Evolutionary conservation across 176 grass and related monocot genomes (phyloP).

Genomic region (Oryza glumipatula): DNA sequence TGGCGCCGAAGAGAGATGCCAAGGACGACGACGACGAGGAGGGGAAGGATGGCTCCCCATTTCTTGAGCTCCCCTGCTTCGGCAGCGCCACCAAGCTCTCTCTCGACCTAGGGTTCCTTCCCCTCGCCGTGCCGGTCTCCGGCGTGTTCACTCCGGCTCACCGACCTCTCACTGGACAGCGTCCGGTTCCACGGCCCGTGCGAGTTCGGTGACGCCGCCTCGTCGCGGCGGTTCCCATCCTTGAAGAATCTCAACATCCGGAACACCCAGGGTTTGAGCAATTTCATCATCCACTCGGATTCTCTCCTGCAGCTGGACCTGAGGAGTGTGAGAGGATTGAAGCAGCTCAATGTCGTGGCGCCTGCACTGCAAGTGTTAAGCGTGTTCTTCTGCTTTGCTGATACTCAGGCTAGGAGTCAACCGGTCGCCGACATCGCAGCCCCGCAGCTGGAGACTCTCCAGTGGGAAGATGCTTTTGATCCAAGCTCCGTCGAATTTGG

Average conservation of each 20-base stretch:
- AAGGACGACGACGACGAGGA: not conserved
- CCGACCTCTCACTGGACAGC: not conserved
- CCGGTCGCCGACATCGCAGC: slow-evolving; percentile 1
- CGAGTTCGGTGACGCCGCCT: not conserved
- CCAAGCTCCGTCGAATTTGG: slow-evolving; percentile 20
- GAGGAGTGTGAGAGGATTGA: not conserved
- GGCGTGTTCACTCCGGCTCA: slow-evolving; percentile 18
- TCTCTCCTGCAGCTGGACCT: slow-evolving; percentile 17
- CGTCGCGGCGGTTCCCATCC: not conserved
- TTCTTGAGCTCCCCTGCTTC: slow-evolving; percentile 41
- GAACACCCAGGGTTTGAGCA: not conserved
- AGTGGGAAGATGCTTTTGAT: slow-evolving; percentile 15
- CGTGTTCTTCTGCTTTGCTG: not conserved
- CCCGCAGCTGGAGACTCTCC: not conserved
- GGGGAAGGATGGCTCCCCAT: no score
- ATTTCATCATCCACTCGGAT: slow-evolving; percentile 10
- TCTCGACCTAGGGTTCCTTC: not conserved
- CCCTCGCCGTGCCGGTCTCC: not conserved
- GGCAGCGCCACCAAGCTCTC: not conserved
- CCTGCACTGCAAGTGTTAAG: not conserved
- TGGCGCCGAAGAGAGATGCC: not conserved
- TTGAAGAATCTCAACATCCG: not conserved
- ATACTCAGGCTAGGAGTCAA: not conserved
- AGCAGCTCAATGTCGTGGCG: slow-evolving; percentile 25
- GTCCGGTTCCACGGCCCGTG: not conserved